phyloP scores from a whole-genome alignment of 2,329 filamentous ascomycete genomes.

The Celoporthe dispersa region DNA sequence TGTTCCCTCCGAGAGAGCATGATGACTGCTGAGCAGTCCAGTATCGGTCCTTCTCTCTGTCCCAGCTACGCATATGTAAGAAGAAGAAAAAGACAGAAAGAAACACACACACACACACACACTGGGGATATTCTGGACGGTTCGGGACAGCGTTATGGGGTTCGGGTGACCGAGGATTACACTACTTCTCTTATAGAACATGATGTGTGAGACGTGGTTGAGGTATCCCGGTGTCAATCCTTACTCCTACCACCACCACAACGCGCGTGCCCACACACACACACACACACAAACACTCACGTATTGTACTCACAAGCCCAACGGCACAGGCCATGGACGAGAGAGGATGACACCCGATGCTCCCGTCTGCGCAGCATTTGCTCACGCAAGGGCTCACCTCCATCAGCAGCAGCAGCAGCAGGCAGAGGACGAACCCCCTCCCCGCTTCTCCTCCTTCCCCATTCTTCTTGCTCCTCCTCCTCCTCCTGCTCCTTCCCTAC shows the following conservation, averaged over 20 bases:
- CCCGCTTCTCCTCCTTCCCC: background rate
- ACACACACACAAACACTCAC: background rate
- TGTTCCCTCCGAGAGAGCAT: background rate
- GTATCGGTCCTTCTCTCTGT: background rate
- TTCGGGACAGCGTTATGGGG: background rate
- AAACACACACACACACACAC: too few species aligned
- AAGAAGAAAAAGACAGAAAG: too few species aligned
- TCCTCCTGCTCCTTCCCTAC: background rate
- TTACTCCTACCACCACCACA: too few species aligned
- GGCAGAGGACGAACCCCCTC: background rate
- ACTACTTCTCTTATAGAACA: too few species aligned
- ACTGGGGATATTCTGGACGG: background rate
- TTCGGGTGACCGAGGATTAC: background rate
- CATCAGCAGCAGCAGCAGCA: background rate
- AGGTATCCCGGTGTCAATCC: too few species aligned
- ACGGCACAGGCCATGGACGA: background rate
- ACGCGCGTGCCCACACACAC: too few species aligned
- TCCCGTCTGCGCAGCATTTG: constrained; percentile 1
- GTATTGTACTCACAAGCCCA: background rate
- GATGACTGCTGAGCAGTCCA: background rate
- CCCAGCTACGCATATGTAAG: background rate
- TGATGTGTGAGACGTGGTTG: too few species aligned
- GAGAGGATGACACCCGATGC: background rate
- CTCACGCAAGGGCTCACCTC: background rate
- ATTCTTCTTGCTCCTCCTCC: too few species aligned